Conservation (phyloP, 2,329 filamentous ascomycete species). For the Phialemonium atrogriseum region DNA sequence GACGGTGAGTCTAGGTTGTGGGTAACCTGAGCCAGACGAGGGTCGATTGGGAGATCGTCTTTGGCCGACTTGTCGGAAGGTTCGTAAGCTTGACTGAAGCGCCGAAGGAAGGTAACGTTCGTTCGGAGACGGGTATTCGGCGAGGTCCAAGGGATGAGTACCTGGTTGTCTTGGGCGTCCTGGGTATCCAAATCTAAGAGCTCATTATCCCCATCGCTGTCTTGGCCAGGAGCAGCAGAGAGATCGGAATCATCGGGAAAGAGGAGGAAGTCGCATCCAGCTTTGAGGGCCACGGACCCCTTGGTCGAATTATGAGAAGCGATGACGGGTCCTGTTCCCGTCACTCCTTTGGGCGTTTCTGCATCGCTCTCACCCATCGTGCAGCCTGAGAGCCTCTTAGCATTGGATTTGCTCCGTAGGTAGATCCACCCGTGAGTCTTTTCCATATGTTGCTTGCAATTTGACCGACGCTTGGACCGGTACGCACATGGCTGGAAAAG, state of each 20-base stretch:
- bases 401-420: slow-evolving; percentile 39
- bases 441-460: slow-evolving; percentile 77
- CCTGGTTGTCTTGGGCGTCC: slow-evolving; percentile 5
- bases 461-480: slow-evolving; percentile 62
- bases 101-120: slow-evolving; percentile 16
- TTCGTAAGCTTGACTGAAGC: slow-evolving; percentile 15
- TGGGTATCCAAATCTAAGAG: slow-evolving; percentile 5
- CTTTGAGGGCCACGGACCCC: too few species aligned
- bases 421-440: slow-evolving; percentile 66
- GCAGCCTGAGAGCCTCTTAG: not conserved
- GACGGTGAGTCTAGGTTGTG: too few species aligned
- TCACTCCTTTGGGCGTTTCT: too few species aligned
- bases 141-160: slow-evolving; percentile 13
- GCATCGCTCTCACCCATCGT: too few species aligned
- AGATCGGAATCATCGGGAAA: slow-evolving; percentile 11
- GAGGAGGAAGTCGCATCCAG: slow-evolving; percentile 16
- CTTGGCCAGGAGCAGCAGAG: slow-evolving; percentile 9
- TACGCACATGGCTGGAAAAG: slow-evolving; percentile 59
- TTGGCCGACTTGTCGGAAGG: slow-evolving; percentile 5
- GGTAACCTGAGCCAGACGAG: too few species aligned
- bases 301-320: too few species aligned
- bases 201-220: slow-evolving; percentile 8
- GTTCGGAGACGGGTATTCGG: slow-evolving; percentile 15
- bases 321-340: too few species aligned
- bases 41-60: slow-evolving; percentile 8